A percentile compares a stretch with the other conserved stretches of the same genome.
Conservation (phyloP, 2,329 filamentous ascomycete genomes). For the Metarhizium rileyi region DNA sequence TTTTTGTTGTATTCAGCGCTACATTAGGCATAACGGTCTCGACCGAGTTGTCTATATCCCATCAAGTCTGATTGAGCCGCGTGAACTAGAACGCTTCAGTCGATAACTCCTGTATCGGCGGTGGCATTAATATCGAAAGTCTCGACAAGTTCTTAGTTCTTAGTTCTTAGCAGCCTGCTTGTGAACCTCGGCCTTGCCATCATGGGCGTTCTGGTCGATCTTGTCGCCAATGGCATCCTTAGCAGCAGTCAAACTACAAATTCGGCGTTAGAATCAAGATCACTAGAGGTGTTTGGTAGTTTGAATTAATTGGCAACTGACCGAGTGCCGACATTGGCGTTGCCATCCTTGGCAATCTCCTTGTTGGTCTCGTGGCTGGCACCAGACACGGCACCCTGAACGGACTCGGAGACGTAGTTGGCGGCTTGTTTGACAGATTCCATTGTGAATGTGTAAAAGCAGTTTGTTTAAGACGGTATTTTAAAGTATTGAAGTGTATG, state of each 20-base stretch:
- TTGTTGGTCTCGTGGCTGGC: conserved; percentile 64
- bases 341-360: conserved; percentile 53
- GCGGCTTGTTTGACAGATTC: conserved; percentile 48
- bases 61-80: background rate
- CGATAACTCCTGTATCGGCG: background rate
- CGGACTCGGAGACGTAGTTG: conserved; percentile 60
- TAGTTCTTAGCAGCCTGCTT: conserved; percentile 27
- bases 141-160: no score
- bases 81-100: background rate
- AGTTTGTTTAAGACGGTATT: conserved; percentile 1
- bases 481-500: background rate
- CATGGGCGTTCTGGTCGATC: conserved; percentile 30
- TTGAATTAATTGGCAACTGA: conserved; percentile 18
- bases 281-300: background rate
- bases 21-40: background rate
- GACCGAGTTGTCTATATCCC: background rate
- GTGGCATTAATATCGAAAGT: background rate
- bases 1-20: background rate
- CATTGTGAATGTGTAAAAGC: conserved; percentile 29
- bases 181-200: conserved; percentile 32
- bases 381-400: conserved; percentile 46
- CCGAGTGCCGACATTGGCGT: conserved; percentile 45
- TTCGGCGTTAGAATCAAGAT: no score
- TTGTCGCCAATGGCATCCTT: conserved; percentile 42
- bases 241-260: conserved; percentile 30